Conservation (phyloP, 768 basidiomycete genomes). For the Melanogaster broomeanus region DNA sequence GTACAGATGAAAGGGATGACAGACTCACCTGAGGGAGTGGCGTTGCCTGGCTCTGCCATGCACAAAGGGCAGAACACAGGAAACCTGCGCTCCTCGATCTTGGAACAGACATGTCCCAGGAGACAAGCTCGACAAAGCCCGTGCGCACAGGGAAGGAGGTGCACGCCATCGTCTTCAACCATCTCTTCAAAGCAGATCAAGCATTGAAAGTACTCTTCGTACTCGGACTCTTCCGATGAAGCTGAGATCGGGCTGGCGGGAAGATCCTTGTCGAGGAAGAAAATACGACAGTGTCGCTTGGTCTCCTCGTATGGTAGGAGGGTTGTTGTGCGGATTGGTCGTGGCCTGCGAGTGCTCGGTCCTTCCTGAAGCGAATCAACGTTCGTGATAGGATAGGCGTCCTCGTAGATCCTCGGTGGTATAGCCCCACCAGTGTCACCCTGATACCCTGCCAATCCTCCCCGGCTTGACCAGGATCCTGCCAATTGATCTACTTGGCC, state of each 20-base stretch:
- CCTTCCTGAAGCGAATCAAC: conserved; percentile 3
- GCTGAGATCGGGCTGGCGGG: conserved; percentile 1
- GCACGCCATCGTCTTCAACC: conserved; percentile 40
- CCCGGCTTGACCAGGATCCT: background rate
- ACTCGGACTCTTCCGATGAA: conserved; percentile 2
- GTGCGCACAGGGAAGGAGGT: conserved; percentile 49
- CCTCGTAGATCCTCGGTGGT: background rate
- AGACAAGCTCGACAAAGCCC: conserved; percentile 57
- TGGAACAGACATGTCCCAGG: conserved; percentile 41
- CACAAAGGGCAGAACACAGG: conserved; percentile 66
- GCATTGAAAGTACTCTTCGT: conserved; percentile 44
- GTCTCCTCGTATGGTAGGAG: conserved; percentile 17
- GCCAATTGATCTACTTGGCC: conserved; percentile 1
- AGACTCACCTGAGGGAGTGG: conserved; percentile 35
- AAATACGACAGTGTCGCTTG: conserved; percentile 29
- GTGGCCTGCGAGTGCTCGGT: background rate
- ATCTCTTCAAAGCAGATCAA: conserved; percentile 55
- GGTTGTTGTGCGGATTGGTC: background rate
- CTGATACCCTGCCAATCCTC: background rate
- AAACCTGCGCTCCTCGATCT: conserved; percentile 51
- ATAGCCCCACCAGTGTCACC: background rate
- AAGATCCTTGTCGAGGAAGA: conserved; percentile 16
- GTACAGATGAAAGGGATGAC: background rate
- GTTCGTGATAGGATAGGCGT: background rate
- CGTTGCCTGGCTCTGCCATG: conserved; percentile 32